Percentiles rank a stretch among this genome's conserved stretches.
Conservation (phyloP, 495 filamentous ascomycete genomes). For the Neurospora sp. region DNA sequence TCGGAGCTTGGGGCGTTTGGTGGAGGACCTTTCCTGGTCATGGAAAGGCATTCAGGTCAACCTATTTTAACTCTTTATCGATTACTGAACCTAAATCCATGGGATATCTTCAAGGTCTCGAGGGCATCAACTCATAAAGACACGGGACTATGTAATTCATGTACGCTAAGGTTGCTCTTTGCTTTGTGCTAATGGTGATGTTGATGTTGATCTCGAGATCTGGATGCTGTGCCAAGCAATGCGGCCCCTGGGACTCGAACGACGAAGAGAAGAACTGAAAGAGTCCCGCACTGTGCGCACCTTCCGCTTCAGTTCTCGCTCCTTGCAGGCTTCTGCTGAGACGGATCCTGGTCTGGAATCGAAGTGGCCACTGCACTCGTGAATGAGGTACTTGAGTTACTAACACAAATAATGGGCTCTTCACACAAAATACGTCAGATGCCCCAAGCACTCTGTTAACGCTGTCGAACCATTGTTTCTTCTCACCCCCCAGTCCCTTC, state of each 20-base stretch:
- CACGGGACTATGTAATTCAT: neutral
- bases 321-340: neutral
- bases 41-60: neutral
- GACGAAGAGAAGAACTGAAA: neutral
- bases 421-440: neutral
- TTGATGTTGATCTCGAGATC: neutral
- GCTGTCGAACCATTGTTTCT: neutral
- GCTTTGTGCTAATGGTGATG: neutral
- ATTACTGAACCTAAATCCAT: neutral
- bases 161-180: neutral
- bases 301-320: neutral
- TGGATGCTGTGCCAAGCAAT: neutral
- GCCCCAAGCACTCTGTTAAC: neutral
- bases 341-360: neutral
- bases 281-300: neutral
- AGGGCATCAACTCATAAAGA: neutral
- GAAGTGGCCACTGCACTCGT: neutral
- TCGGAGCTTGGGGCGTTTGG: neutral
- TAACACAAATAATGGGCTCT: neutral
- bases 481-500: neutral
- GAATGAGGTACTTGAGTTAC: neutral
- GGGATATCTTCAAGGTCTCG: neutral
- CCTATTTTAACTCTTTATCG: neutral
- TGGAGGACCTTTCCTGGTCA: neutral
- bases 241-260: neutral